A percentile compares a stretch with the other conserved stretches of the same genome.
These are phyloP conservation scores for Dendrobium huoshanense DNA, from an alignment of 106 monocot species.

Conservation along the genomic window DNA sequence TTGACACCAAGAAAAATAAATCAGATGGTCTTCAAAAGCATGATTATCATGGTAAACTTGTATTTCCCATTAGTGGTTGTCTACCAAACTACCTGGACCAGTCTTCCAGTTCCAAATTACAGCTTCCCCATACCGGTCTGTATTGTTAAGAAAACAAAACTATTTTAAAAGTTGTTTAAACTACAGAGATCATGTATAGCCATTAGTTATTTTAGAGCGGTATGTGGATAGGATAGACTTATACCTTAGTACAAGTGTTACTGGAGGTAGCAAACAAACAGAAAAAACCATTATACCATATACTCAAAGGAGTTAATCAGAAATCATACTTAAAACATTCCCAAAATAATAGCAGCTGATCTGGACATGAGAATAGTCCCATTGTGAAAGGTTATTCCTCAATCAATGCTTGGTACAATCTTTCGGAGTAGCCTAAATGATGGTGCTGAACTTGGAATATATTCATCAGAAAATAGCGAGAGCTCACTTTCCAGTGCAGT, in stretches of 20 bases:
- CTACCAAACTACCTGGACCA: background rate
- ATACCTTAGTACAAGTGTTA: background rate
- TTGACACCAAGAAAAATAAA: no score
- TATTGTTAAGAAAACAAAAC: background rate
- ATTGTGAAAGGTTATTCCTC: slow-evolving; percentile 15
- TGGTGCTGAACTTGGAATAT: slow-evolving; percentile 10
- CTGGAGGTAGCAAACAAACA: background rate
- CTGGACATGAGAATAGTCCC: background rate
- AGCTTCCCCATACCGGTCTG: background rate
- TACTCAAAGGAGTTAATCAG: background rate
- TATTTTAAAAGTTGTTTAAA: background rate
- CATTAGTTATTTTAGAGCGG: background rate
- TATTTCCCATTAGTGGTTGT: background rate
- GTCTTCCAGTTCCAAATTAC: background rate
- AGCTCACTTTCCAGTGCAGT: slow-evolving; percentile 51
- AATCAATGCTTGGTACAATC: slow-evolving; percentile 64
- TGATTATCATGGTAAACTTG: background rate
- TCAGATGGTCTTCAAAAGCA: background rate
- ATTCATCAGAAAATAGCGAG: slow-evolving; percentile 26
- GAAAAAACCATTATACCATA: background rate
- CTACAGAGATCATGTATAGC: background rate
- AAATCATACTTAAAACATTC: background rate
- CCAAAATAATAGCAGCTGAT: background rate
- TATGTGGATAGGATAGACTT: background rate
- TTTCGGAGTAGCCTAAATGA: slow-evolving; percentile 47